These are phyloP conservation scores for Prototheca stagnorum DNA, from an alignment of 163 green algal species.

Conservation along the genomic window DNA sequence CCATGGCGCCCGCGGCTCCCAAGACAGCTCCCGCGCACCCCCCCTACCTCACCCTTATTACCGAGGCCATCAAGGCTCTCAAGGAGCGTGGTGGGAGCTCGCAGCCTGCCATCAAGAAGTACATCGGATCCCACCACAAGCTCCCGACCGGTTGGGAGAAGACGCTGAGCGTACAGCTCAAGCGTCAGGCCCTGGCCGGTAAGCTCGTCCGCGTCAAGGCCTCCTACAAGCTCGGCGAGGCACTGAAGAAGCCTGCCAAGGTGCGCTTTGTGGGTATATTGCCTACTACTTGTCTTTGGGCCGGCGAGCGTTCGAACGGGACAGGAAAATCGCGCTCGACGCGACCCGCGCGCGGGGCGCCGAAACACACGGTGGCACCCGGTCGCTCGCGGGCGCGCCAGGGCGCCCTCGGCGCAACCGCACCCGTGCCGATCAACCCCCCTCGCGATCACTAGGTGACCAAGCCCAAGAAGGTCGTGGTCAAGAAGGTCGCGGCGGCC, in stretches of 20 bases:
- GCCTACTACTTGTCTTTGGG: no score
- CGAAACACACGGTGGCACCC: no score
- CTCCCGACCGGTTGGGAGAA: conserved; percentile 36
- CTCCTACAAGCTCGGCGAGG: conserved; percentile 14
- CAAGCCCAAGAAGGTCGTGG: conserved; percentile 3
- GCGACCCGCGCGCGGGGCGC: no score
- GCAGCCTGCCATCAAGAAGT: conserved; percentile 39
- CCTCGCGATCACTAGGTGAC: no score
- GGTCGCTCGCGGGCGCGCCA: no score
- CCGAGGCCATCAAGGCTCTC: conserved; percentile 35
- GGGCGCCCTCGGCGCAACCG: no score
- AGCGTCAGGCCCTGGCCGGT: conserved; percentile 4
- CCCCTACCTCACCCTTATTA: conserved; percentile 33
- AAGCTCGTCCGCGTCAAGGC: conserved; percentile 13
- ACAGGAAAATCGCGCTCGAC: no score
- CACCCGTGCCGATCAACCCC: no score
- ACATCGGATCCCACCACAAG: conserved; percentile 34
- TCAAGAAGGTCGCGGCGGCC: not conserved
- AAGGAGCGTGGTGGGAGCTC: conserved; percentile 44
- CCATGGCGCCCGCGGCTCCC: conserved; percentile 1
- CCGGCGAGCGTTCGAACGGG: no score
- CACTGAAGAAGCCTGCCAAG: conserved; percentile 1
- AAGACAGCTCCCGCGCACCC: conserved; percentile 24
- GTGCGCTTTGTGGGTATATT: no score
- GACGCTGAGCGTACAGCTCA: conserved; percentile 16